Conservation (phyloP, 805 yeast species). For the Metschnikowia henanensis region DNA sequence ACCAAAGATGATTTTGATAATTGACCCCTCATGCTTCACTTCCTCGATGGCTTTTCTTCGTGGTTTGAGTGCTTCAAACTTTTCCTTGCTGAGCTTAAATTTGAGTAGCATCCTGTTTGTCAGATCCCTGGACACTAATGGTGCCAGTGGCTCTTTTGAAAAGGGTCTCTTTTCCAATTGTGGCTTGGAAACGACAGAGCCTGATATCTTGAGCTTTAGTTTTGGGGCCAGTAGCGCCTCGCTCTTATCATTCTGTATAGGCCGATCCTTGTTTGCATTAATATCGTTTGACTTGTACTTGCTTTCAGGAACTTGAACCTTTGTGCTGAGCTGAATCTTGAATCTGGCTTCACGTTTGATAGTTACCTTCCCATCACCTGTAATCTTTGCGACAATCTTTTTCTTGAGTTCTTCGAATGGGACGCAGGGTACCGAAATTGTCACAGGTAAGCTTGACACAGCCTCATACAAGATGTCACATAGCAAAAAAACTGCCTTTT, state of each 20-base stretch:
- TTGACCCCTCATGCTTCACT: slow-evolving; percentile 1
- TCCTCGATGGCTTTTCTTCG: not conserved
- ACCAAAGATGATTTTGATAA: slow-evolving; percentile 1
- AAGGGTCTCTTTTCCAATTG: not conserved
- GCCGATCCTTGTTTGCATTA: slow-evolving; percentile 1
- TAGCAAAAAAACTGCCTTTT: slow-evolving; percentile 62
- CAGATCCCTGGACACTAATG: slow-evolving; percentile 11
- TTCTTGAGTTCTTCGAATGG: slow-evolving; percentile 43
- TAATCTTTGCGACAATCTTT: slow-evolving; percentile 58
- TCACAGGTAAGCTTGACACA: slow-evolving; percentile 58
- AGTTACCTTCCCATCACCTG: slow-evolving; percentile 54
- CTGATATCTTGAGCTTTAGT: slow-evolving; percentile 6
- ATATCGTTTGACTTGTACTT: not conserved
- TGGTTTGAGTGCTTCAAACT: slow-evolving; percentile 10
- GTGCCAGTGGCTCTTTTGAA: not conserved
- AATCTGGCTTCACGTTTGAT: slow-evolving; percentile 62
- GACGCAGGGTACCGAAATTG: slow-evolving; percentile 64
- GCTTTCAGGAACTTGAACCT: slow-evolving; percentile 4
- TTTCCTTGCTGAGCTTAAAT: slow-evolving; percentile 14
- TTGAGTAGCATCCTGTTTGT: slow-evolving; percentile 7
- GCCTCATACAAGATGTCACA: slow-evolving; percentile 67
- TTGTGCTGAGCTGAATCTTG: slow-evolving; percentile 44
- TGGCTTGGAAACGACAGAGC: not conserved
- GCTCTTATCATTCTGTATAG: not conserved
- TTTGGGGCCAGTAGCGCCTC: slow-evolving; percentile 1